Evolutionary conservation across 1,139 yeast genomes (phyloP), one percentile per base, ranked within the genome.

Genomic region (Wickerhamomyces sp.): DNA sequence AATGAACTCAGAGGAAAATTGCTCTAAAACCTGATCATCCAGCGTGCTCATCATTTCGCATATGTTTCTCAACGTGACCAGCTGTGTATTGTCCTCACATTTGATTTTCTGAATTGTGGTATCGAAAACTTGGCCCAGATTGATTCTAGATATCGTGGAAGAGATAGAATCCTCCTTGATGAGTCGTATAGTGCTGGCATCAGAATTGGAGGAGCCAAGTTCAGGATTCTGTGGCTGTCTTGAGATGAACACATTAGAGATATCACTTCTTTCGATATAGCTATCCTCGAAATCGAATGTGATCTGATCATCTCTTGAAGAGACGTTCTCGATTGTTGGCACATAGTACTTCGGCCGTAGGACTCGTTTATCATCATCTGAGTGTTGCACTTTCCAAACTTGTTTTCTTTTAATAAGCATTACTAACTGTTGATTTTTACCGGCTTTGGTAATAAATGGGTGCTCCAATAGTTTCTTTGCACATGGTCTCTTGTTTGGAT

Each of bases 381-480:
- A 31, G 15, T 41, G 36, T 7, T 32, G 30, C 1, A 33, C 13
- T 7, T 43, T 44, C 56, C 55, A 58, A 8, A 36, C 45, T 10
- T 48, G 46, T 32, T 45, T 50, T 31, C 57, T 46, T 28, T 52
- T 51, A 13, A 67, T 58, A 34, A 65, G 44, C 17, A 49, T 49
- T 7, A 52, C 44, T 25, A 73, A 52, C 19, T 55, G 51, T 2
- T 55, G 49, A 36, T 60, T 62, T 30, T 59, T 60, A 13, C 70
- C 70, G 2, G 75, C 70, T 35, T 60, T 70, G 52, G 51, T 61
- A 18, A 87, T 70, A 48, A 86, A 85, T 38, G 70, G 70, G 45
- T 81, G 87, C 42, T 68, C 71, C 35, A 83, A 61, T n/a, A 88
- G 65, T 36, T 69, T 72, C 13, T 63, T 55, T 0, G 94, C 87